Conservation (phyloP, 75 land plant species). For the Picea glauca region DNA sequence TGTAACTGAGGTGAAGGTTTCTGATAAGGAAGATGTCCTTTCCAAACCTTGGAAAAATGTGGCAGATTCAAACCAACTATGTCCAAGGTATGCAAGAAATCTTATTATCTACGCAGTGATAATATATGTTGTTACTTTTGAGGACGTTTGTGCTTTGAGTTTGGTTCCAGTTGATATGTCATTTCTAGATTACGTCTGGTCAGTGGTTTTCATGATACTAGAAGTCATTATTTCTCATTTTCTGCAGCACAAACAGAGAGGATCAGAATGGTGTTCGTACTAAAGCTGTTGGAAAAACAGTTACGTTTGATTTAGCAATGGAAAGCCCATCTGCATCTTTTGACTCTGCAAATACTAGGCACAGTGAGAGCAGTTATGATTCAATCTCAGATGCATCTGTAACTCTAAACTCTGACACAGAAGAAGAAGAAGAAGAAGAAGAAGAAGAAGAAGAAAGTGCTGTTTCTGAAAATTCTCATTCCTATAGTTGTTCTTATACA, state of each 20-base stretch:
- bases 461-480: constrained; percentile 35
- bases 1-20: neutral
- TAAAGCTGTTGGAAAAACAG: neutral
- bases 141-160: neutral
- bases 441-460: constrained; percentile 36
- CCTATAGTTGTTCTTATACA: constrained; percentile 19
- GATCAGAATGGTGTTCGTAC: neutral
- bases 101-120: neutral
- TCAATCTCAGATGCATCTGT: neutral
- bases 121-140: neutral
- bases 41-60: neutral
- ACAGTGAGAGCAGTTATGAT: constrained; percentile 2
- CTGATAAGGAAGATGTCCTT: constrained; percentile 5
- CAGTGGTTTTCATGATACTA: neutral
- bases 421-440: constrained; percentile 27
- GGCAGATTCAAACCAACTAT: neutral
- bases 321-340: constrained; percentile 7
- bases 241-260: neutral
- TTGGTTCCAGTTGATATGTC: neutral
- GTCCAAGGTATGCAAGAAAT: constrained; percentile 1
- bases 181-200: neutral
- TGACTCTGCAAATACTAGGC: constrained; percentile 4
- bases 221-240: neutral
- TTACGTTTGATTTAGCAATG: neutral
- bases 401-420: neutral